phyloP scores from a whole-genome alignment of 2,329 filamentous ascomycete species.

The Coniella lustricola region DNA sequence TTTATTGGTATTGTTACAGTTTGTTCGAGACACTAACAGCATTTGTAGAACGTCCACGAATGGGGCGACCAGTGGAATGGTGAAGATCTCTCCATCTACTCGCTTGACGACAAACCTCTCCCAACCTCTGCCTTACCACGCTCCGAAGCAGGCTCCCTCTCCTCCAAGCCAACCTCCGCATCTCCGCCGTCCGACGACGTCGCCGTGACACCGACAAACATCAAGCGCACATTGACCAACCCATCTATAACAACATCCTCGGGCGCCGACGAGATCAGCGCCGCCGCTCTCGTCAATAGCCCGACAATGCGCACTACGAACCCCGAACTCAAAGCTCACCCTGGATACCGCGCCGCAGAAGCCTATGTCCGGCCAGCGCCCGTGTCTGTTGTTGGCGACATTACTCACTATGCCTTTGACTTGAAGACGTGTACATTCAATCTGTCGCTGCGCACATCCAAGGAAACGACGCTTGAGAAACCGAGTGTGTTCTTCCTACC shows the following conservation, averaged over 20 bases:
- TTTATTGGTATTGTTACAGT: neutral
- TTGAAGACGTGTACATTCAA: constrained; percentile 71
- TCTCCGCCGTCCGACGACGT: constrained; percentile 29
- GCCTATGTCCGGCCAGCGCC: constrained; percentile 86
- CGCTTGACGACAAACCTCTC: constrained; percentile 66
- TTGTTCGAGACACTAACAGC: constrained; percentile 16
- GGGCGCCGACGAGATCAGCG: constrained; percentile 27
- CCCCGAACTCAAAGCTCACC: constrained; percentile 52
- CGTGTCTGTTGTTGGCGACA: constrained; percentile 63
- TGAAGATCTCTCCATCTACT: constrained; percentile 89
- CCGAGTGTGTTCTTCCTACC: constrained; percentile 84
- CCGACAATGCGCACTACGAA: constrained; percentile 31
- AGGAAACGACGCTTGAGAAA: constrained; percentile 44
- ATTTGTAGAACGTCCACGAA: constrained; percentile 67
- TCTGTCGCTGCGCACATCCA: constrained; percentile 58
- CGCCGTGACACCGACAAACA: constrained; percentile 65
- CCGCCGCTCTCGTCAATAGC: neutral
- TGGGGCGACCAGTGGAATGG: constrained; percentile 97
- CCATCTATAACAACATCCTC: constrained; percentile 53
- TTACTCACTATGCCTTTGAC: constrained; percentile 73
- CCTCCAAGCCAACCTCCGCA: constrained; percentile 35
- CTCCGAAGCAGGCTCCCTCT: constrained; percentile 27
- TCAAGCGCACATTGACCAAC: constrained; percentile 65
- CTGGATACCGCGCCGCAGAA: constrained; percentile 83
- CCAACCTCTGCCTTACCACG: constrained; percentile 35